These are phyloP conservation scores for Ogataea trehalophila DNA, from an alignment of 805 yeast genomes.

Conservation along the genomic window DNA sequence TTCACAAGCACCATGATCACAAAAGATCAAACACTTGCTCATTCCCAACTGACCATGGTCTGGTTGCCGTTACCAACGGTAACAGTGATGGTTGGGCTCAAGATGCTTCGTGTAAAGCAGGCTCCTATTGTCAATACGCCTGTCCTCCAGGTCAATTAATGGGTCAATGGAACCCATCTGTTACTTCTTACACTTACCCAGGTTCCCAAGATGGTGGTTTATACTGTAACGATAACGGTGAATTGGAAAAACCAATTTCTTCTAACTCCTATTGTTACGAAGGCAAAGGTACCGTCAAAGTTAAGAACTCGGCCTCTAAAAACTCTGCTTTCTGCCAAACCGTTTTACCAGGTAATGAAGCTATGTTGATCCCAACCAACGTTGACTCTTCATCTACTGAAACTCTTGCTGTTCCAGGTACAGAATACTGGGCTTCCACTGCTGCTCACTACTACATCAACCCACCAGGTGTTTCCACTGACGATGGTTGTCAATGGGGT, in stretches of 20 bases:
- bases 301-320: constrained; percentile 46
- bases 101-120: constrained; percentile 68
- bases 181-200: constrained; percentile 72
- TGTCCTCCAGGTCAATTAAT: constrained; percentile 83
- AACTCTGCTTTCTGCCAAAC: constrained; percentile 88
- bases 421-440: constrained; percentile 79
- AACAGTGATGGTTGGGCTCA: constrained; percentile 84
- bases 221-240: constrained; percentile 68
- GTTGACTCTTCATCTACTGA: constrained; percentile 45
- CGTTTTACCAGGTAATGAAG: constrained; percentile 91
- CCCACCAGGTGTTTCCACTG: constrained; percentile 73
- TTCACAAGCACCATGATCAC: constrained; percentile 18
- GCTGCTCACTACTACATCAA: constrained; percentile 85
- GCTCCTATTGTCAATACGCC: constrained; percentile 87
- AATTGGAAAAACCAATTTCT: constrained; percentile 55
- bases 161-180: constrained; percentile 83
- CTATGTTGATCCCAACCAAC: constrained; percentile 84
- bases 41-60: constrained; percentile 63
- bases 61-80: constrained; percentile 62
- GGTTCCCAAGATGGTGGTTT: constrained; percentile 80
- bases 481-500: constrained; percentile 87
- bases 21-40: constrained; percentile 44
- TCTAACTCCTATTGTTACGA: constrained; percentile 62
- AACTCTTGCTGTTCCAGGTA: constrained; percentile 76
- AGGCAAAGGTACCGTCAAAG: constrained; percentile 69